These are phyloP conservation scores for Backusella psychrophila DNA, from an alignment of 192 early-diverging fungal genomes.

Conservation along the genomic window DNA sequence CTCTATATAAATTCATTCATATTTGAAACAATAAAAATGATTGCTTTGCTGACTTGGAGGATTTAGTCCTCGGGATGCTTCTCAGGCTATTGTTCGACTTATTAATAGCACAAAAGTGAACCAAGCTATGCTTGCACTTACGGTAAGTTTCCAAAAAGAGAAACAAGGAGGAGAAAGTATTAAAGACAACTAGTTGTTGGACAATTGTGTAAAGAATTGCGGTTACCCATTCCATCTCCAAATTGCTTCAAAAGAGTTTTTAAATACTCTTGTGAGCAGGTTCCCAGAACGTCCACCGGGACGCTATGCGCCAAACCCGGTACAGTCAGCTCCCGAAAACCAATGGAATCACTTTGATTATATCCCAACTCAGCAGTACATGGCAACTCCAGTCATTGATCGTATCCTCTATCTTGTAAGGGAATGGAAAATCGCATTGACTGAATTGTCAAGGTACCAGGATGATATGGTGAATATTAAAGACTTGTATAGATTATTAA, in stretches of 20 bases:
- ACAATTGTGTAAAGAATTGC: slow-evolving; percentile 98
- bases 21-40: neutral
- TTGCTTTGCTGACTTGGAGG: neutral
- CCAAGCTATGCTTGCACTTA: slow-evolving; percentile 61
- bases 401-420: slow-evolving; percentile 90
- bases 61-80: slow-evolving; percentile 70
- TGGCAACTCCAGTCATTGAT: slow-evolving; percentile 70
- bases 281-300: slow-evolving; percentile 86
- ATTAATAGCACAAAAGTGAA: slow-evolving; percentile 57
- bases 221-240: slow-evolving; percentile 97
- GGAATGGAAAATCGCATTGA: slow-evolving; percentile 91
- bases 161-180: neutral
- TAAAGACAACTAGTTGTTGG: slow-evolving; percentile 64
- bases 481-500: slow-evolving; percentile 90
- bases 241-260: slow-evolving; percentile 93
- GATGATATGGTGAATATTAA: slow-evolving; percentile 92
- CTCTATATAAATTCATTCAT: neutral
- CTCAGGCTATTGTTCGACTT: slow-evolving; percentile 62
- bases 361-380: neutral
- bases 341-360: slow-evolving; percentile 36
- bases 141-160: slow-evolving; percentile 38
- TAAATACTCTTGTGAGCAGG: slow-evolving; percentile 89
- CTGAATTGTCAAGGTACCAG: slow-evolving; percentile 83
- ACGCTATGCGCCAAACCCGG: slow-evolving; percentile 12
- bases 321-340: slow-evolving; percentile 13